Evolutionary conservation across 1,284 basidiomycete species (phyloP), one percentile per base, ranked within the genome.

Genomic region (Ceratobasidium sp.): DNA sequence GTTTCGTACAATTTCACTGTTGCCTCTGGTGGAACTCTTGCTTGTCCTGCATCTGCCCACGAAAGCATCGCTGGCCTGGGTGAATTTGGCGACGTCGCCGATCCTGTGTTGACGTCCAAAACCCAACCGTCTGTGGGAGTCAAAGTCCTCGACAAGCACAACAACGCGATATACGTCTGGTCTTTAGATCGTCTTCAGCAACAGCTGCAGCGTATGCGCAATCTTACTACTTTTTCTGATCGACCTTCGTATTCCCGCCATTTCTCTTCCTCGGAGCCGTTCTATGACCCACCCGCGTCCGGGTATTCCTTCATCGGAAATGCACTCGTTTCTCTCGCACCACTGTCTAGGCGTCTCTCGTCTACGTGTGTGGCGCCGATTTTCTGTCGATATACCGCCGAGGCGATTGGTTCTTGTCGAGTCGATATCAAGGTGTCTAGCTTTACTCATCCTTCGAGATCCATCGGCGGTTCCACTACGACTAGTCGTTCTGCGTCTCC

Each of bases 1-100:
- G 94, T 97, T 56, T 89, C 91, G 9, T 99, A 97, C 84, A 98
- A 99, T 84, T 97, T 98, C 83, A 92, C 93, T 3, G 91, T 98
- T 65, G 91, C 95, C 33, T 92, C 96, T 67, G 94, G 94, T 62
- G 94, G 93, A 26, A 90, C 93, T 7, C 87, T 96, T 23, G 92
- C 93, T 62, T 90, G 92, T 2, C 95, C 96, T 3, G 89, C 88
- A 20, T 98, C 96, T 20, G 92, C 93, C 2, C 89, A 96, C 56
- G 96, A 96, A 82, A 92, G 92, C 38, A 93, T 96, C 79, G 94
- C 94, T 33, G 95, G 95, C 2, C 86, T 98, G 54, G 93, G 95
- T 84, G 94, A 96, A 82, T 95, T 98, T 83, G 97, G 97, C 42
- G 96, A 98, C 81, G 94, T 96, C n/a, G 90, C 92, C 26, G 94